Conservation (phyloP, 768 basidiomycete genomes). For the Xerocomellus dryophilus region DNA sequence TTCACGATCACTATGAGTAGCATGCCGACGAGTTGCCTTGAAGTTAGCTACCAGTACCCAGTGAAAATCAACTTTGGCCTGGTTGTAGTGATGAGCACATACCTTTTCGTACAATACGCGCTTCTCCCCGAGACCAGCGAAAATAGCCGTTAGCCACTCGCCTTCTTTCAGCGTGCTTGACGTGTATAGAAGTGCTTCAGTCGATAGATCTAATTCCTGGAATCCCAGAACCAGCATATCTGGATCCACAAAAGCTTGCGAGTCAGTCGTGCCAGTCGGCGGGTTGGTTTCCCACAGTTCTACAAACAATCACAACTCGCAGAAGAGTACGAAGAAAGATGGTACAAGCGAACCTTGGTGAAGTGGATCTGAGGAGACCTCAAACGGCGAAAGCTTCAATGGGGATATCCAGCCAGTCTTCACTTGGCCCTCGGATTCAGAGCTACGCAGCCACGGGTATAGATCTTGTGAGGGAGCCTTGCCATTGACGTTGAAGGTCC, state of each 20-base stretch:
- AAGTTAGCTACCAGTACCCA: constrained; percentile 49
- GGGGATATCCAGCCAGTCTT: constrained; percentile 34
- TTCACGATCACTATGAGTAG: constrained; percentile 68
- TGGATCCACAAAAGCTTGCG: constrained; percentile 40
- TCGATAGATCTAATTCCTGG: constrained; percentile 76
- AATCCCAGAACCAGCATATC: constrained; percentile 76
- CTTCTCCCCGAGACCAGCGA: constrained; percentile 70
- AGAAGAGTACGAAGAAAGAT: background rate
- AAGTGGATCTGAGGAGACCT: constrained; percentile 21
- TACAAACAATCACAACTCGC: background rate
- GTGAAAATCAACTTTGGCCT: background rate
- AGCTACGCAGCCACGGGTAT: constrained; percentile 56
- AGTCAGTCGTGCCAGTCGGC: constrained; percentile 7
- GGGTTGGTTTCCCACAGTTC: constrained; percentile 5
- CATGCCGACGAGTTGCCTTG: constrained; percentile 82
- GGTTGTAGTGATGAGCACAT: background rate
- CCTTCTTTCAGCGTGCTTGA: constrained; percentile 63
- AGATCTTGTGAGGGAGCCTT: constrained; percentile 71
- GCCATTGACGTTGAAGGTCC: constrained; percentile 86
- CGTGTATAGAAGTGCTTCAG: constrained; percentile 74
- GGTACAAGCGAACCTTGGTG: constrained; percentile 19
- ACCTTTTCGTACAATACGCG: constrained; percentile 67
- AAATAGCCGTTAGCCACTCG: constrained; percentile 62
- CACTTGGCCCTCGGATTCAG: background rate
- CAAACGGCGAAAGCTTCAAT: constrained; percentile 37